Conservation (phyloP, 345 rosid genomes). For the Firmiana major region DNA sequence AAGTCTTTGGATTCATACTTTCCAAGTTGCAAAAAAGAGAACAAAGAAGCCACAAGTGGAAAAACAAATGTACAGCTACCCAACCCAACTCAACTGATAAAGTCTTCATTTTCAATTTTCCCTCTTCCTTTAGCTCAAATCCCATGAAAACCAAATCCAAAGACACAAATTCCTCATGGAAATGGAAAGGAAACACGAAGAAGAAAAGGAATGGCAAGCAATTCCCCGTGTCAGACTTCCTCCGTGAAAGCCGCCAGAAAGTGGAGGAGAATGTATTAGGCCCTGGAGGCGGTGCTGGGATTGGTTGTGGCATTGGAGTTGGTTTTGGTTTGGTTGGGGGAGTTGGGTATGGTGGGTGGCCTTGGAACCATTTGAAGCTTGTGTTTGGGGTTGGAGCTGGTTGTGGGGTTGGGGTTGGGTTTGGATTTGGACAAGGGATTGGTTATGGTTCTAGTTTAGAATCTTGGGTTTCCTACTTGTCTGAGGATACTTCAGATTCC, state of each 20-base stretch:
- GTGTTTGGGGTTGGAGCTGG: conserved; percentile 49
- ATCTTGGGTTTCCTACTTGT: conserved; percentile 6
- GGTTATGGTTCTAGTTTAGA: conserved; percentile 47
- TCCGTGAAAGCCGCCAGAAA: conserved; percentile 26
- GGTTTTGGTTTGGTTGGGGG: conserved; percentile 55
- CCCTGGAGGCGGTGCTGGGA: conserved; percentile 51
- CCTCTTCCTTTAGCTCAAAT: background rate
- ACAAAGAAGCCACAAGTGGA: too few species aligned
- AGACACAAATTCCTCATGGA: conserved; percentile 28
- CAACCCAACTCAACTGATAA: background rate
- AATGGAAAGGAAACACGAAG: conserved; percentile 14
- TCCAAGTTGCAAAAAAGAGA: too few species aligned
- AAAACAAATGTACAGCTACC: background rate
- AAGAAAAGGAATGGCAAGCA: conserved; percentile 20
- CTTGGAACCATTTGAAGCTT: conserved; percentile 35
- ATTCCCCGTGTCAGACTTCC: conserved; percentile 41
- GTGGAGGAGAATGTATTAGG: conserved; percentile 34
- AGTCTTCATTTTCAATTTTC: background rate
- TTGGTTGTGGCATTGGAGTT: conserved; percentile 52
- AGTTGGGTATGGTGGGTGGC: conserved; percentile 39
- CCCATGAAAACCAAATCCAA: conserved; percentile 30
- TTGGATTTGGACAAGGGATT: conserved; percentile 53
- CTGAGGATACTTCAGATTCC: conserved; percentile 6
- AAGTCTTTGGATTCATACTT: too few species aligned
- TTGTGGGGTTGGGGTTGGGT: conserved; percentile 53